These are phyloP conservation scores for Zizania latifolia DNA, from an alignment of 176 grass and related monocot genomes.

Conservation along the genomic window DNA sequence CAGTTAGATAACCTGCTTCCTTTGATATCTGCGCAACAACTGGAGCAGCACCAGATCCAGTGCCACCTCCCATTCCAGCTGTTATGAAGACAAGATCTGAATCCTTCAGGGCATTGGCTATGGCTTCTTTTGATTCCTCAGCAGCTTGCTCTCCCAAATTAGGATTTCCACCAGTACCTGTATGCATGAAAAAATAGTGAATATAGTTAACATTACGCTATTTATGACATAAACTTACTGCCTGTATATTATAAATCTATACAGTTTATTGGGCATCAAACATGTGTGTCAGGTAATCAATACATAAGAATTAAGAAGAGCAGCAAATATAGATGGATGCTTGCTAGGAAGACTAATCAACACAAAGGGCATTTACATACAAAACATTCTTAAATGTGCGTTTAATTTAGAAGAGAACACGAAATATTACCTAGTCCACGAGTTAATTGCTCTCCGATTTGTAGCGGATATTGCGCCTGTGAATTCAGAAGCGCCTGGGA, in stretches of 20 bases:
- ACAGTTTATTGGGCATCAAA: neutral
- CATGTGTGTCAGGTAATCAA: neutral
- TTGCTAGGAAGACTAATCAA: neutral
- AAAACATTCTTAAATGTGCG: neutral
- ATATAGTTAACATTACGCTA: neutral
- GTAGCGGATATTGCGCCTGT: constrained; percentile 68
- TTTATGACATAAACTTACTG: neutral
- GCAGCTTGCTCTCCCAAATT: constrained; percentile 85
- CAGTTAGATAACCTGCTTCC: constrained; percentile 94
- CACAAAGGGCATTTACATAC: neutral
- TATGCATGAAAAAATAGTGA: neutral
- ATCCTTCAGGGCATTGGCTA: constrained; percentile 64
- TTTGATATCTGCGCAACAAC: constrained; percentile 98
- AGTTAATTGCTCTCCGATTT: constrained; percentile 96
- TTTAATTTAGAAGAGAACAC: neutral
- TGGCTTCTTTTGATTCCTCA: constrained; percentile 89
- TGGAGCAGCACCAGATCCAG: constrained; percentile 92
- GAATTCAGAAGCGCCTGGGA: constrained; percentile 87
- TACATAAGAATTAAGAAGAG: neutral
- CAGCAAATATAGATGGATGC: neutral
- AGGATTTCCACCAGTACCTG: constrained; percentile 89
- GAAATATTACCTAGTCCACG: constrained; percentile 70
- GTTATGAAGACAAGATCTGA: constrained; percentile 96
- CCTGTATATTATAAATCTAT: neutral
- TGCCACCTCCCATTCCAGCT: constrained; percentile 92